Conservation (phyloP, 495 filamentous ascomycete genomes). For the Tuber borchii region DNA sequence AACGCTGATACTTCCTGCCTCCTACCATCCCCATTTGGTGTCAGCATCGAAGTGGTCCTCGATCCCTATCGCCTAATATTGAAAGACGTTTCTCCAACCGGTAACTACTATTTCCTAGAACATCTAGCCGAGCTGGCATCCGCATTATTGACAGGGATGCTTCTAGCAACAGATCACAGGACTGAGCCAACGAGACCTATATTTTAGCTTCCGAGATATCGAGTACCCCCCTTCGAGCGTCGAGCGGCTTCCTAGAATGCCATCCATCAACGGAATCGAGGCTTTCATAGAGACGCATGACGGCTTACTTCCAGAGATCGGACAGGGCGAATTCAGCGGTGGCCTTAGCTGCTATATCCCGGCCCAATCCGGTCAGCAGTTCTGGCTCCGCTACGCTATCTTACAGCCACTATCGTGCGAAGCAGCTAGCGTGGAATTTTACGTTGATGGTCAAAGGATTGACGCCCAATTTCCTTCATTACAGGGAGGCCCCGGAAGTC, state of each 20-base stretch:
- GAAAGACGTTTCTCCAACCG: not conserved
- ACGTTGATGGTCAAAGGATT: slow-evolving; percentile 34
- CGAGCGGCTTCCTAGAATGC: slow-evolving; percentile 19
- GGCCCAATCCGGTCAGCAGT: slow-evolving; percentile 36
- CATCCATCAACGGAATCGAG: slow-evolving; percentile 34
- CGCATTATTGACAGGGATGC: not conserved
- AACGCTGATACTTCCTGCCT: not conserved
- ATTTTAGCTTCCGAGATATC: not conserved
- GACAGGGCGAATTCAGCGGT: slow-evolving; percentile 22
- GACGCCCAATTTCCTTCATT: slow-evolving; percentile 32
- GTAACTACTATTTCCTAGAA: not conserved
- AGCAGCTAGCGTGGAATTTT: slow-evolving; percentile 31
- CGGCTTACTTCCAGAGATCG: slow-evolving; percentile 27
- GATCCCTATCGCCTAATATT: not conserved
- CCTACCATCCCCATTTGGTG: not conserved
- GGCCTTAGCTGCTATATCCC: slow-evolving; percentile 35
- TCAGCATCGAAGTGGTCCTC: not conserved
- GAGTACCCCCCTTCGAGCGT: not conserved
- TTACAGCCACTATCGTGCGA: slow-evolving; percentile 23
- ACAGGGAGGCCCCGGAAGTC: slow-evolving; percentile 4
- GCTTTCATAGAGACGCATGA: slow-evolving; percentile 31
- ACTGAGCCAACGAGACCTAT: not conserved
- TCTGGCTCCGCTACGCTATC: slow-evolving; percentile 34
- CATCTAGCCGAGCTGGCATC: not conserved
- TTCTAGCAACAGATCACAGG: not conserved